Evolutionary conservation across 2,329 filamentous ascomycete species (phyloP), one percentile per base, ranked within the genome.

Genomic region (Fusarium abutilonis): DNA sequence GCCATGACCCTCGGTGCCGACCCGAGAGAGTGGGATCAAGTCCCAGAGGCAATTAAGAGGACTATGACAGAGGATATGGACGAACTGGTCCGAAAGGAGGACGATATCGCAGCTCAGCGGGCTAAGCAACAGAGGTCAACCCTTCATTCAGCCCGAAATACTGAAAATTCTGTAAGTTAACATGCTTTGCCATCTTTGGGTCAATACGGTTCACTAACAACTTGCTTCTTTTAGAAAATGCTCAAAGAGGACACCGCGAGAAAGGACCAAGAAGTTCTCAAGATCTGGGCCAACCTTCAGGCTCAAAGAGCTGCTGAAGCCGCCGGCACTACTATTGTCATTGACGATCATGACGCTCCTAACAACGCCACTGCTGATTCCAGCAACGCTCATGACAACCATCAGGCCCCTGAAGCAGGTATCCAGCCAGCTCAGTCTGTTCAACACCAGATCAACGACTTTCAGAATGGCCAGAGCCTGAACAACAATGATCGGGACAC

Each of bases 1-100:
- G 63, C 71, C 14, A 55, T 71, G 4, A 36, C 66, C 15, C 47
- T 73, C 6, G 70, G 73, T 3, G 71, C 68, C 1, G 35, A 56
- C 9, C 55, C 55, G 2, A 15, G 28, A 6, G 68, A 67, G 8
- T 76, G 64, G 65, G 54, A 67, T 4, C 8, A 3, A 0, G 35
- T 76, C 8, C 52, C 60, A 2, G 38, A 14, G 1, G 35, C 36
- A 0, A n/a, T 66, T 36, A 72, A 69, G 53, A 26, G 51, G 2
- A 44, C 38, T 10, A 69, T 76, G 40, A 19, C 66, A 0, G 38
- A 62, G 1, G 56, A 66, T 2, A 57, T 73, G 23, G 48, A 57
- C 8, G 15, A 41, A 5, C 60, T 32, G 17, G 36, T 63, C 2
- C 3, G 14, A 2, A 43, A 56, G 9, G 35, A 31, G 4, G 11